A percentile compares a stretch with the other conserved stretches of the same genome.
These are phyloP conservation scores for Leucosporidium scottii DNA, from an alignment of 768 basidiomycete species.

Conservation along the genomic window DNA sequence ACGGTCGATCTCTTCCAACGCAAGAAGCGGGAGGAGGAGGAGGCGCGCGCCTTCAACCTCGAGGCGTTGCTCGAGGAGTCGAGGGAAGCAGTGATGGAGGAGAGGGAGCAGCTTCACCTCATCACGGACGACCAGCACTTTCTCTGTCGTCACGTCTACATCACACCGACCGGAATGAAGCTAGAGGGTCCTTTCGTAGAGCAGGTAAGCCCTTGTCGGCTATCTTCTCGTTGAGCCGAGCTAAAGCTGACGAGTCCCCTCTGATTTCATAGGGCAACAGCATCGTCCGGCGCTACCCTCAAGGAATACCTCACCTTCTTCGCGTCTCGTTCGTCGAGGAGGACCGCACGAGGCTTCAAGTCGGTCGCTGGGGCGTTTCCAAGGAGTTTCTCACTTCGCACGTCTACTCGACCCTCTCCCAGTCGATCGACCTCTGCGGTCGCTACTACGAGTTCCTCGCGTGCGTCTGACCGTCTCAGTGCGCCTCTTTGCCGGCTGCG, in stretches of 20 bases:
- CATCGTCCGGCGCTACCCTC: conserved; percentile 11
- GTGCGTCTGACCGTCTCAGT: too few relatives aligned
- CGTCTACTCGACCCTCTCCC: background rate
- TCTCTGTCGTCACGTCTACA: conserved; percentile 3
- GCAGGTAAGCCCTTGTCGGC: background rate
- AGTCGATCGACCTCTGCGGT: conserved; percentile 7
- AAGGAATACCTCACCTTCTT: conserved; percentile 11
- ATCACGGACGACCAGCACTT: background rate
- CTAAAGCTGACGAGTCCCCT: too few relatives aligned
- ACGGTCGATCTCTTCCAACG: background rate
- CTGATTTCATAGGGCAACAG: conserved; percentile 2
- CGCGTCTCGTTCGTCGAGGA: conserved; percentile 26
- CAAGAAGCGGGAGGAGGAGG: background rate
- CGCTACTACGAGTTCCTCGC: conserved; percentile 17
- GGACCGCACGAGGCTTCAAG: conserved; percentile 4
- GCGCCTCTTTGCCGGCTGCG: too few relatives aligned
- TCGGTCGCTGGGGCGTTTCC: background rate
- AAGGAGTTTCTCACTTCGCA: background rate
- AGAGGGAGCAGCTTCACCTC: background rate
- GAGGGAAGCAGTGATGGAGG: background rate
- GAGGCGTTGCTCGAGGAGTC: background rate
- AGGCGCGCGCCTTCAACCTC: background rate
- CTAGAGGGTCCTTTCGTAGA: conserved; percentile 8
- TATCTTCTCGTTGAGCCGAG: too few relatives aligned
- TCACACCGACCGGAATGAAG: conserved; percentile 14